Conservation (phyloP, 2,329 filamentous ascomycete species). For the Nothophoma quercina region DNA sequence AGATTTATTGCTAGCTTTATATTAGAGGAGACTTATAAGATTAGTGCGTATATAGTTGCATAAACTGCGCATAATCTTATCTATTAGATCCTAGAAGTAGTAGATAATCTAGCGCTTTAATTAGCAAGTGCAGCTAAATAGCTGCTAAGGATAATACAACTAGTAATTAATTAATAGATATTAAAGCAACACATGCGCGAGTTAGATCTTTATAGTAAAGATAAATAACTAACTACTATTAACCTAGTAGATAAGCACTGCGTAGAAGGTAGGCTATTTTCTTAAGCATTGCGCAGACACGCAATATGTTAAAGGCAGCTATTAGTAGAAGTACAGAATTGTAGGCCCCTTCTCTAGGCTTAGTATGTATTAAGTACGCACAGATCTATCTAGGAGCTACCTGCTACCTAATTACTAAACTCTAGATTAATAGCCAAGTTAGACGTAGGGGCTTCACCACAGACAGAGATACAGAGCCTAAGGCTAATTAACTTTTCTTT, state of each 20-base stretch:
- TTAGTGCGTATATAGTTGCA: neutral
- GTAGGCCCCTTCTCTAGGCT: neutral
- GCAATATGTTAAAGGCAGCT: neutral
- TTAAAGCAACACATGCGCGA: neutral
- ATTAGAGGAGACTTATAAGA: constrained; percentile 1
- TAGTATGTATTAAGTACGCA: neutral
- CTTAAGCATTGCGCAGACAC: neutral
- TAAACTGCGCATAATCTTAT: neutral
- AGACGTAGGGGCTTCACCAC: neutral
- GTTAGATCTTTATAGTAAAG: neutral
- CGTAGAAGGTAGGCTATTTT: neutral
- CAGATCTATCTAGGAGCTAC: neutral
- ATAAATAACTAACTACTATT: neutral
- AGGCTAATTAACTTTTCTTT: neutral
- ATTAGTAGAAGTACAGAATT: neutral
- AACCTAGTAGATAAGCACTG: neutral
- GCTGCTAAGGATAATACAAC: neutral
- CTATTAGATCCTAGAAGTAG: neutral
- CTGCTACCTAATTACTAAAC: neutral
- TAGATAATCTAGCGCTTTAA: neutral
- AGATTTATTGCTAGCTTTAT: neutral
- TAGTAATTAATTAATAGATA: neutral
- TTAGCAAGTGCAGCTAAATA: neutral
- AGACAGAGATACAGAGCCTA: neutral
- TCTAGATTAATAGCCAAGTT: neutral